Evolutionary conservation across 2,329 filamentous ascomycete species (phyloP).

Genomic region (Hypomyces perniciosus): DNA sequence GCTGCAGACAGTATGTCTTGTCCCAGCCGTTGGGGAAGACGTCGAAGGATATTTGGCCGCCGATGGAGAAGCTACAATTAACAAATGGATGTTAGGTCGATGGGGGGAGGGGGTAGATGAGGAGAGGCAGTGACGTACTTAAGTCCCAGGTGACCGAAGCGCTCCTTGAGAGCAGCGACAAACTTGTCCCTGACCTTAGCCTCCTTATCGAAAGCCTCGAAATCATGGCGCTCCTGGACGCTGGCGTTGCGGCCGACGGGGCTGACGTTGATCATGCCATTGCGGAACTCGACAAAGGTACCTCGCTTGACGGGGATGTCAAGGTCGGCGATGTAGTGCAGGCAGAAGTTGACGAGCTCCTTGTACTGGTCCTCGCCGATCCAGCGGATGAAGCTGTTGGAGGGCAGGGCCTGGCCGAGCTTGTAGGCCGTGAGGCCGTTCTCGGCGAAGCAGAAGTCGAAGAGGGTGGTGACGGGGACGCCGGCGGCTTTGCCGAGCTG

Average conservation of each 20-base stretch:
- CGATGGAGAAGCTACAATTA: conserved; percentile 73
- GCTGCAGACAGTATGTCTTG: conserved; percentile 92
- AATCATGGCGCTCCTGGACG: conserved; percentile 72
- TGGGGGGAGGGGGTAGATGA: conserved; percentile 1
- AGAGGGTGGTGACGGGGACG: conserved; percentile 70
- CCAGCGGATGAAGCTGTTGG: conserved; percentile 85
- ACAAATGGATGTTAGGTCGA: background rate
- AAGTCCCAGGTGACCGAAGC: conserved; percentile 76
- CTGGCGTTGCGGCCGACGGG: conserved; percentile 84
- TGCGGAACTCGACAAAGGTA: conserved; percentile 83
- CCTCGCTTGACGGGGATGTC: conserved; percentile 78
- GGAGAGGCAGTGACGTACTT: conserved; percentile 54
- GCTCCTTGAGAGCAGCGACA: conserved; percentile 68
- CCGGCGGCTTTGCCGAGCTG: conserved; percentile 67
- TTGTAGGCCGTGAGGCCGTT: conserved; percentile 92
- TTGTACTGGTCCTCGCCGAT: conserved; percentile 82
- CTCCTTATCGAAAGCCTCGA: conserved; percentile 71
- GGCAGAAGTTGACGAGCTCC: conserved; percentile 65
- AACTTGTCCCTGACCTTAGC: conserved; percentile 72
- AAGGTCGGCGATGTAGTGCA: conserved; percentile 79
- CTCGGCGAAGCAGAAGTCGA: conserved; percentile 97
- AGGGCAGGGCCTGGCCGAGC: conserved; percentile 67
- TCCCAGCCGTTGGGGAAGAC: conserved; percentile 97
- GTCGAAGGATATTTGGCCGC: conserved; percentile 96
- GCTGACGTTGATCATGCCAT: conserved; percentile 84